Evolutionary conservation across 169 alveolate species (phyloP), one percentile per base, ranked within the genome.

Genomic region (Eimeria brunetti): DNA sequence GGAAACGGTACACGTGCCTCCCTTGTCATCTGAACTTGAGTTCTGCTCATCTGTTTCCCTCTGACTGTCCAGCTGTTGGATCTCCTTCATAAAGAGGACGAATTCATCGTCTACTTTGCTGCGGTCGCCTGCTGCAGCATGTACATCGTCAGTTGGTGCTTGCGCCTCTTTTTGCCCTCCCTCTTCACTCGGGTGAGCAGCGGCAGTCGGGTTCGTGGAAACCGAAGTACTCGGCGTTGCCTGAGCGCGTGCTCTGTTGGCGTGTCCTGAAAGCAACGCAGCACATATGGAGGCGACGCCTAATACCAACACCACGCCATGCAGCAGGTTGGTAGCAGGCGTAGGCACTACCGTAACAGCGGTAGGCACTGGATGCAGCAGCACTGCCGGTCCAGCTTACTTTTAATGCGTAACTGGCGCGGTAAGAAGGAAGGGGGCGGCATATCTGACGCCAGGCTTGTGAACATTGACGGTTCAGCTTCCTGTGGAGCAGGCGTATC

Each of bases 381-480:
- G 76, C 38, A 20, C 33, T 62, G 30, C 11, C 41, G n/a, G 56
- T 6, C 33, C 73, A 18, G 16, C 16, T 86, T 86, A 86, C 93
- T 56, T 22, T 64, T 86, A 38, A 86, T 60, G 49, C 93, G 93
- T 27, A 86, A 41, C 60, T 86, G 93, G 83, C 93, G 93, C 38
- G 93, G 93, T 27, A 86, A 51, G 78, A 86, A 44, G 36, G 93
- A 14, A 22, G 93, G 93, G 33, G 93, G 93, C 30, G 93, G 93
- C 93, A 86, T 86, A 49, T 86, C 93, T 64, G 93, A 86, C 60
- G 46, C 49, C 93, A 60, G 14, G 46, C 16, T 30, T 64, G 20
- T 36, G 1, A 69, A 8, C 8, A 33, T 33, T 20, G 46, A 20
- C 2, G 84, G 51, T 11, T 64, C 49, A 30, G 51, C 53, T 27